Evolutionary conservation across 2,329 filamentous ascomycete genomes (phyloP), one percentile per base, ranked within the genome.

Genomic region (Ophiostoma fasciatum): DNA sequence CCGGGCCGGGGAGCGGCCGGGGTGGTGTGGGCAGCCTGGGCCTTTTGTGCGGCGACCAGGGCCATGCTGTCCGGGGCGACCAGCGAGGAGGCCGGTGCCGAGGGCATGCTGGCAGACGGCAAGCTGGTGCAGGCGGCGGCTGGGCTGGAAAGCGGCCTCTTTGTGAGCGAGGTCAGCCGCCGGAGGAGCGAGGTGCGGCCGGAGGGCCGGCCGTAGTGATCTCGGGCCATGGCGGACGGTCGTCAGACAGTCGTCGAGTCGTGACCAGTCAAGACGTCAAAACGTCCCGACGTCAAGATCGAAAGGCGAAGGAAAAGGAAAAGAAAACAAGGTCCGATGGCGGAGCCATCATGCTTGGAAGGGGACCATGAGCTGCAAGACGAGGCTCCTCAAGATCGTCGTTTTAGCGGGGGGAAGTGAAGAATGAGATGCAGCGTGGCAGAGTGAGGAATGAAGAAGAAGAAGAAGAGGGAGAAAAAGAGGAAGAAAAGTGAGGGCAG

Each of bases 321-420:
- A 27, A 14, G 18, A 32, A 36, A 20, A 25, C 28, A 29, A 41
- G 18, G 35, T 33, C 22, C 14, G 29, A 25, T 31, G 28, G 9
- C 17, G 12, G 13, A 34, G 38, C 38, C 38, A 36, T 40, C 38
- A 37, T 33, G 17, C 35, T 34, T 34, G 28, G 34, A 14, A 21
- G 20, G 20, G 20, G 27, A 31, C 29, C 38, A 36, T 40, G 38
- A 17, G 31, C 10, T n/a, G n/a, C n/a, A n/a, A n/a, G n/a, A n/a
- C n/a, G n/a, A n/a, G n/a, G n/a, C n/a, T n/a, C n/a, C n/a, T n/a
- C n/a, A n/a, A n/a, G n/a, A n/a, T n/a, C n/a, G n/a, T n/a, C n/a
- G n/a, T n/a, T n/a, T n/a, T n/a, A n/a, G n/a, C n/a, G n/a, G n/a
- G n/a, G n/a, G n/a, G n/a, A n/a, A n/a, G n/a, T n/a, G n/a, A n/a